Conservation (phyloP, 2,329 filamentous ascomycete genomes). For the Cadophora luteo-olivacea region DNA sequence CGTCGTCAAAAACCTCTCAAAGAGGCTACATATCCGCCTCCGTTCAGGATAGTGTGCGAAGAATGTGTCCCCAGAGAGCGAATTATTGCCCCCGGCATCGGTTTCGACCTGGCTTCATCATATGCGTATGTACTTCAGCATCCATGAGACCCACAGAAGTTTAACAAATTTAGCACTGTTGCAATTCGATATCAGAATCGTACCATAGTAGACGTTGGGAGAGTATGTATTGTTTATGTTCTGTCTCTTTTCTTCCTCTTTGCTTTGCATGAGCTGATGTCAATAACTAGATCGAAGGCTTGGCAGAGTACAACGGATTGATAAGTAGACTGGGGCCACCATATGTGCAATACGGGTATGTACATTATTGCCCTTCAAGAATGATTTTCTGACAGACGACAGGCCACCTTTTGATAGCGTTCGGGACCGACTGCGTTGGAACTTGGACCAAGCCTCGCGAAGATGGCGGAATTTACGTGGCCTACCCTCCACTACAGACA, state of each 20-base stretch:
- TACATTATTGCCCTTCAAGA: not conserved
- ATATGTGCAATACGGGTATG: constrained; percentile 21
- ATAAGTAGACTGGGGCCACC: constrained; percentile 23
- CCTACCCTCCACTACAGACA: constrained; percentile 27
- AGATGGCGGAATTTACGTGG: constrained; percentile 16
- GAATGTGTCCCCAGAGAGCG: constrained; percentile 25
- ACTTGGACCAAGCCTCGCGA: constrained; percentile 26
- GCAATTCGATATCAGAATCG: constrained; percentile 28
- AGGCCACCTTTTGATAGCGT: constrained; percentile 27
- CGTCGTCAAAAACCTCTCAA: constrained; percentile 10
- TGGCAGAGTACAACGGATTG: constrained; percentile 17
- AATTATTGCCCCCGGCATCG: constrained; percentile 24
- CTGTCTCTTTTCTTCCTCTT: not conserved
- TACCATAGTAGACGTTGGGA: constrained; percentile 20
- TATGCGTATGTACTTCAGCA: constrained; percentile 27
- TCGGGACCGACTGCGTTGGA: constrained; percentile 17
- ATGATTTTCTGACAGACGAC: not conserved
- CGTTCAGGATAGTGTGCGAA: constrained; percentile 15
- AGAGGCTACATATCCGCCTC: not conserved
- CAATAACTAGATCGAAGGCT: constrained; percentile 14
- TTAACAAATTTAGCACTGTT: constrained; percentile 20
- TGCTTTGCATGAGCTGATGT: not conserved
- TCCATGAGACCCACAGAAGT: not conserved
- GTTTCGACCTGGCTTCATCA: constrained; percentile 25
- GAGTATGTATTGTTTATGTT: constrained; percentile 4